These are phyloP conservation scores for Puccinia polysora DNA, from an alignment of 1,284 basidiomycete genomes.

Conservation along the genomic window DNA sequence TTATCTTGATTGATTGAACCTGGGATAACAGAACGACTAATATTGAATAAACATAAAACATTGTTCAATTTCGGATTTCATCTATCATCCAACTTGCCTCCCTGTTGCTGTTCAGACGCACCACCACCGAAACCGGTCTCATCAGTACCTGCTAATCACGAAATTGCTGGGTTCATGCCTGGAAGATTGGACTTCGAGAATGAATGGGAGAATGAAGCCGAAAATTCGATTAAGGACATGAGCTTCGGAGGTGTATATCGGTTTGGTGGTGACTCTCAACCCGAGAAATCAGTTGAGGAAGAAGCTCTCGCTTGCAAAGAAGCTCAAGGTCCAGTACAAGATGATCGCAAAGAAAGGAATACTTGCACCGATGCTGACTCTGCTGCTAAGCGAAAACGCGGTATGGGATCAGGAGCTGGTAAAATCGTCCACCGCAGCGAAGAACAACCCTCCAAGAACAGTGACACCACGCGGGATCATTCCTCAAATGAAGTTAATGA, in stretches of 20 bases:
- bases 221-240: conserved; percentile 89
- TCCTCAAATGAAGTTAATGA: background rate
- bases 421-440: conserved; percentile 48
- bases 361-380: conserved; percentile 48
- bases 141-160: conserved; percentile 90
- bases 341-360: too few relatives aligned
- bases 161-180: conserved; percentile 87
- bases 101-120: conserved; percentile 48
- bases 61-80: background rate
- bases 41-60: background rate
- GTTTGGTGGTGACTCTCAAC: conserved; percentile 76
- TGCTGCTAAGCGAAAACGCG: conserved; percentile 44
- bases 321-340: conserved; percentile 45
- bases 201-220: conserved; percentile 92
- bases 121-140: conserved; percentile 65
- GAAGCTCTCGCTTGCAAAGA: conserved; percentile 45
- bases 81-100: conserved; percentile 13
- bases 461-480: background rate
- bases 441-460: conserved; percentile 39
- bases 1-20: conserved; percentile 49
- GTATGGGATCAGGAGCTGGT: conserved; percentile 48
- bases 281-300: conserved; percentile 61
- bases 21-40: background rate
- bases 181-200: conserved; percentile 96
- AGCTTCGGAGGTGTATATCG: conserved; percentile 84